Base-by-base conservation (phyloP, 768 basidiomycete species). In the Agaricus blazei region DNA sequence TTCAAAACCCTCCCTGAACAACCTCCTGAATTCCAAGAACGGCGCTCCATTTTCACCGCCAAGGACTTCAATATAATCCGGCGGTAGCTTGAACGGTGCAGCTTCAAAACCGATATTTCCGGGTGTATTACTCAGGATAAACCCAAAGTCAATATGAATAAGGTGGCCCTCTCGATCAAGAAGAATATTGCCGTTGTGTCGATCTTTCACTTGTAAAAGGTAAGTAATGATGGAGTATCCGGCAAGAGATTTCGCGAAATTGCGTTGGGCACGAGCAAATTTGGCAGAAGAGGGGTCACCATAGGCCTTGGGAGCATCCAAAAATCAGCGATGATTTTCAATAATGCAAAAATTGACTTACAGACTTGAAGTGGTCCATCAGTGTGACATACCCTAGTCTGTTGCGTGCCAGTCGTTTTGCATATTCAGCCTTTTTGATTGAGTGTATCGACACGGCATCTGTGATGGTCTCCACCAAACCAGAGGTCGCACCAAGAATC, bases 381-480 rank as follows among this genome's bases (percentile, higher is more conserved):
- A 99, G 68, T 1, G 90, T 90, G 46, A 97, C 96, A 65, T 94
- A 87, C 34, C 88, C 90, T 19, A 96, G 73, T 52, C 84, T 81
- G 31, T 93, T 88, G 62, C 84, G 82, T 3, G 92, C 82, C 52
- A 96, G 70, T 52, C 93, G 79, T 61, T 92, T 82, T 1, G 96
- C 95, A 69, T 98, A 98, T 67, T 97, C 96, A 2, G 93, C 90
- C 72, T 99, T 99, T 78, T 99, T 99, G 69, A 99, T 97, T 1
- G 97, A 98, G 67, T 99, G 97, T 62, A 99, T 93, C 4, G 97
- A 98, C 0, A 98, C 93, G 0, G 96, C 90, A 62, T 99, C 97
- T 3, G 93, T 98, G 60, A 99, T 98, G 0, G 97, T 99, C 72
- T 99, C 97, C 0, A 99, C 93, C 48, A 99, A 71, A 24, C 95